phyloP scores from a whole-genome alignment of 2,329 filamentous ascomycete genomes.

The Paracorniculantispora psalliotae region DNA sequence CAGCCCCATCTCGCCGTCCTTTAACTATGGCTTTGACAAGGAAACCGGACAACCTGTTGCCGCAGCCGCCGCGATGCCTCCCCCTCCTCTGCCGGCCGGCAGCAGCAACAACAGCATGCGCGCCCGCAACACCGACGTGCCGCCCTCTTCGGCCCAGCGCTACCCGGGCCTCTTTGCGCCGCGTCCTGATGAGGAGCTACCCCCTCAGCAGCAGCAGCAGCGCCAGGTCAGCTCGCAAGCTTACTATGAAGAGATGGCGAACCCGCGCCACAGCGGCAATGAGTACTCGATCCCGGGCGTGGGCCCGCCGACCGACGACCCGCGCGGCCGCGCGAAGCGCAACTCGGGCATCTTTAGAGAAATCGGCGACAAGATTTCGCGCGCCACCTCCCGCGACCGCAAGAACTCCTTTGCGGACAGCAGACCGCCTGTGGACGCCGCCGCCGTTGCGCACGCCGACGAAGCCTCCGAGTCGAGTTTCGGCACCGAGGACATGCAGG shows the following conservation, averaged over 20 bases:
- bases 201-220: too few species aligned
- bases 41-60: conserved; percentile 41
- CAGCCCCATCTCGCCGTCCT: conserved; percentile 22
- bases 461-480: conserved; percentile 41
- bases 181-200: conserved; percentile 12
- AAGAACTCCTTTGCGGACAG: conserved; percentile 23
- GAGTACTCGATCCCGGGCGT: conserved; percentile 34
- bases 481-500: conserved; percentile 33
- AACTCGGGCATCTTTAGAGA: conserved; percentile 48
- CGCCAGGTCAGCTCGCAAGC: background rate
- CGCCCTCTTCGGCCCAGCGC: conserved; percentile 47
- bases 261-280: conserved; percentile 36
- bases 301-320: conserved; percentile 33
- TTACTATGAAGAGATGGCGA: conserved; percentile 26
- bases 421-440: too few species aligned
- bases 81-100: conserved; percentile 9
- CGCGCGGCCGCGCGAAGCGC: conserved; percentile 30
- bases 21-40: conserved; percentile 43
- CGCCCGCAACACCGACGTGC: conserved; percentile 33
- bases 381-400: conserved; percentile 28
- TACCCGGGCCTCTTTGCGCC: conserved; percentile 44
- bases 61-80: conserved; percentile 14
- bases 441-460: conserved; percentile 22
- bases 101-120: too few species aligned
- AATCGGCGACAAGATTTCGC: conserved; percentile 39